A percentile compares a stretch with the other conserved stretches of the same genome.
Evolutionary conservation across 1,284 basidiomycete genomes (phyloP).

Genomic region (Takashimella koratensis): DNA sequence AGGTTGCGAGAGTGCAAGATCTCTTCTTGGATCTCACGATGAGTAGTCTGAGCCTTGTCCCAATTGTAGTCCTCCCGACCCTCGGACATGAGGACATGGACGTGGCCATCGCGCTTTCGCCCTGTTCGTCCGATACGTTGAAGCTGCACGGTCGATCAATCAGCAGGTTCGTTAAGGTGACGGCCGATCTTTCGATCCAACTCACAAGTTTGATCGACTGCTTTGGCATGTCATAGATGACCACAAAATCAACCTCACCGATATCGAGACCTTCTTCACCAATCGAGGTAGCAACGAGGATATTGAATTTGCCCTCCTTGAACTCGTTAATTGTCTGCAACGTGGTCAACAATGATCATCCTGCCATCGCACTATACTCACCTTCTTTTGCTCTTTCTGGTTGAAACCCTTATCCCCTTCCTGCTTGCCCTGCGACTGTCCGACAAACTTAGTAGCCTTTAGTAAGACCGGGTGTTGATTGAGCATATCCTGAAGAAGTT

Average conservation of each 20-base stretch:
- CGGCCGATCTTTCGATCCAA: not conserved
- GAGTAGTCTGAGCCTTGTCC: conserved; percentile 81
- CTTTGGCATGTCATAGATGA: conserved; percentile 96
- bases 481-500: conserved; percentile 55
- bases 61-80: conserved; percentile 88
- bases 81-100: conserved; percentile 90
- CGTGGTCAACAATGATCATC: not conserved
- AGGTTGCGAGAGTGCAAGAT: conserved; percentile 82
- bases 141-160: conserved; percentile 55
- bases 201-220: conserved; percentile 92
- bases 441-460: conserved; percentile 79
- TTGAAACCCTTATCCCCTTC: conserved; percentile 73
- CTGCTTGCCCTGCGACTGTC: conserved; percentile 80
- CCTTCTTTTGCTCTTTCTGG: conserved; percentile 88
- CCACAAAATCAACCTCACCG: conserved; percentile 94
- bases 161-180: conserved; percentile 1
- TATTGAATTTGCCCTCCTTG: conserved; percentile 81
- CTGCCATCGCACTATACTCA: too few species aligned
- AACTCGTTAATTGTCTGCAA: conserved; percentile 65
- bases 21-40: conserved; percentile 83
- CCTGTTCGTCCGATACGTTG: conserved; percentile 96
- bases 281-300: conserved; percentile 93
- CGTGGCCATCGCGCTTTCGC: conserved; percentile 81
- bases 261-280: conserved; percentile 99
- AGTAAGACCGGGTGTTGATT: conserved; percentile 70